These are phyloP conservation scores for Phyllostachys edulis DNA, from an alignment of 176 grass and related monocot species.

Conservation along the genomic window DNA sequence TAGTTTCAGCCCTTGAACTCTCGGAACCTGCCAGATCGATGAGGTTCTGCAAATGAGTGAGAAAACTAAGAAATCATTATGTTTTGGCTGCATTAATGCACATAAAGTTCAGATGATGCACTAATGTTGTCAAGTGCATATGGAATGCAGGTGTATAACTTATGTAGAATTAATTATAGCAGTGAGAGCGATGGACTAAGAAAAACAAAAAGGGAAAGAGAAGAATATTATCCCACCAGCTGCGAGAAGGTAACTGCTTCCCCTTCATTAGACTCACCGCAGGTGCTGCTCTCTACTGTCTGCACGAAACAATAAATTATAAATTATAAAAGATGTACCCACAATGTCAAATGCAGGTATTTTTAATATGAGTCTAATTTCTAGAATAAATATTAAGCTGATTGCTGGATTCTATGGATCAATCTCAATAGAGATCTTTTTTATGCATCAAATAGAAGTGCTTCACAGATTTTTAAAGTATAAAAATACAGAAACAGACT, in stretches of 20 bases:
- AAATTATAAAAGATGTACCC: not conserved
- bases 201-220: not conserved
- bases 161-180: slow-evolving; percentile 12
- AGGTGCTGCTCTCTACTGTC: slow-evolving; percentile 97
- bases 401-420: not conserved
- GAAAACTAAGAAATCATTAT: slow-evolving; percentile 19
- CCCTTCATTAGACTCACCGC: slow-evolving; percentile 76
- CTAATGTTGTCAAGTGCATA: not conserved
- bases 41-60: slow-evolving; percentile 77
- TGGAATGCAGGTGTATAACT: not conserved
- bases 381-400: not conserved
- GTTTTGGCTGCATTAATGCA: not conserved
- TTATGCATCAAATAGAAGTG: not conserved
- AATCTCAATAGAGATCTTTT: not conserved
- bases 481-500: not conserved
- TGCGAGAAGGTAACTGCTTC: slow-evolving; percentile 92
- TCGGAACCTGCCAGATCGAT: slow-evolving; percentile 92
- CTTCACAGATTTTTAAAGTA: not conserved
- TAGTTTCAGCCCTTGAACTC: slow-evolving; percentile 85
- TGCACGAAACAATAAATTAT: slow-evolving; percentile 27
- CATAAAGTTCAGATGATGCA: slow-evolving; percentile 21
- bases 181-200: slow-evolving; percentile 13
- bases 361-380: not conserved
- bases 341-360: slow-evolving; percentile 38
- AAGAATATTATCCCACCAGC: slow-evolving; percentile 58